Evolutionary conservation across 371 early-diverging fungal species (phyloP).

Genomic region (Rozella allomycis): DNA sequence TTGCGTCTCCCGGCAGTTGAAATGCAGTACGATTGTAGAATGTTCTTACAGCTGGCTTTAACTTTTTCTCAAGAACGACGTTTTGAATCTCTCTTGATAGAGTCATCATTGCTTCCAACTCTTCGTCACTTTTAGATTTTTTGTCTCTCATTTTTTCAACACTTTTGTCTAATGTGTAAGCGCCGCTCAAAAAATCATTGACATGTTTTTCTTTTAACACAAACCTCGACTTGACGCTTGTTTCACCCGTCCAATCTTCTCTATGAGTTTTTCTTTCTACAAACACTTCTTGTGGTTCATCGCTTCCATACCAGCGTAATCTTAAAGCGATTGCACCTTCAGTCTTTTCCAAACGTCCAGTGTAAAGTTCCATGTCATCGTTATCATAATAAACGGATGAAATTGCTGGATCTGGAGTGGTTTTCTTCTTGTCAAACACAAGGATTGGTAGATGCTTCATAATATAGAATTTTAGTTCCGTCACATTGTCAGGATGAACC

Average conservation of each 20-base stretch:
- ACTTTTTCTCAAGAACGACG: conserved; percentile 44
- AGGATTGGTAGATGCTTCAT: conserved; percentile 85
- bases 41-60: conserved; percentile 76
- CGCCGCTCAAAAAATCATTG: conserved; percentile 56
- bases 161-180: conserved; percentile 47
- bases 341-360: conserved; percentile 67
- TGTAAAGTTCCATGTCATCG: conserved; percentile 68
- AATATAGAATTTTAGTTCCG: conserved; percentile 78
- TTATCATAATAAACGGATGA: conserved; percentile 94
- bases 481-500: conserved; percentile 96
- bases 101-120: conserved; percentile 41
- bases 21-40: conserved; percentile 98
- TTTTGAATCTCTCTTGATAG: conserved; percentile 61
- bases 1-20: conserved; percentile 94
- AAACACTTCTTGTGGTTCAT: conserved; percentile 56
- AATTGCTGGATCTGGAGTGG: conserved; percentile 71
- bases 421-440: conserved; percentile 43
- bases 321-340: conserved; percentile 77
- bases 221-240: conserved; percentile 79
- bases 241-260: conserved; percentile 89
- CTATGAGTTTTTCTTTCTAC: conserved; percentile 93
- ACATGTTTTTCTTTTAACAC: conserved; percentile 85
- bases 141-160: conserved; percentile 53
- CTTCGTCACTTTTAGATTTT: conserved; percentile 45
- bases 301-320: conserved; percentile 92